Percentiles rank a stretch among this genome's conserved stretches.
These are phyloP conservation scores for Cetraspora pellucida DNA, from an alignment of 192 early-diverging fungal species.

Conservation along the genomic window DNA sequence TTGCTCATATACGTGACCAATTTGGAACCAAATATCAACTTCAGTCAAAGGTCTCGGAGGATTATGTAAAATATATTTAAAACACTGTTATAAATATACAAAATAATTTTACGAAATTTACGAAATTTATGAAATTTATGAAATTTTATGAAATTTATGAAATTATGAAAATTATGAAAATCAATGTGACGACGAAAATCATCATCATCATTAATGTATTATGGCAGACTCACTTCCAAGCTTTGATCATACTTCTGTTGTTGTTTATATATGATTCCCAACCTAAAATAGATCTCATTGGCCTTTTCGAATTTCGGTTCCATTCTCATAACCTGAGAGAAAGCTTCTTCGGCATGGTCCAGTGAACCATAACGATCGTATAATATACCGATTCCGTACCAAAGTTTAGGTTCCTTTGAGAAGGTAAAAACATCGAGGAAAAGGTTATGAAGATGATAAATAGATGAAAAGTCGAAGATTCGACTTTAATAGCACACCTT, in stretches of 20 bases:
- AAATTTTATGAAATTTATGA: not conserved
- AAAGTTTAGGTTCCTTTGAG: constrained; percentile 89
- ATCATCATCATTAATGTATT: not conserved
- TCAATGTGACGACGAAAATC: not conserved
- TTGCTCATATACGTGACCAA: constrained; percentile 95
- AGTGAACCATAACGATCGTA: constrained; percentile 97
- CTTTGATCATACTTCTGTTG: constrained; percentile 75
- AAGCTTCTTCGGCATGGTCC: constrained; percentile 97
- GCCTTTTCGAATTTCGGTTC: constrained; percentile 97
- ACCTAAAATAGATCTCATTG: constrained; percentile 95
- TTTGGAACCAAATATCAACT: constrained; percentile 98
- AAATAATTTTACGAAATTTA: not conserved
- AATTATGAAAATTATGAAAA: not conserved
- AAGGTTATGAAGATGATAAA: not conserved
- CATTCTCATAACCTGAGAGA: constrained; percentile 91
- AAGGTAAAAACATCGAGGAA: not conserved
- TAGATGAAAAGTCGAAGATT: not conserved
- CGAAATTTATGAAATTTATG: not conserved
- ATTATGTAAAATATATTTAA: constrained; percentile 81
- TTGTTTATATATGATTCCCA: constrained; percentile 98
- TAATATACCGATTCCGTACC: constrained; percentile 98
- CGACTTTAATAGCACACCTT: constrained; percentile 58
- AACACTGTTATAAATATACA: constrained; percentile 61
- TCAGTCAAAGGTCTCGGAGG: constrained; percentile 95
- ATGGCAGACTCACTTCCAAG: constrained; percentile 55